Evolutionary conservation across 352 stramenopile genomes (phyloP).

Genomic region (Pythium brassicae): DNA sequence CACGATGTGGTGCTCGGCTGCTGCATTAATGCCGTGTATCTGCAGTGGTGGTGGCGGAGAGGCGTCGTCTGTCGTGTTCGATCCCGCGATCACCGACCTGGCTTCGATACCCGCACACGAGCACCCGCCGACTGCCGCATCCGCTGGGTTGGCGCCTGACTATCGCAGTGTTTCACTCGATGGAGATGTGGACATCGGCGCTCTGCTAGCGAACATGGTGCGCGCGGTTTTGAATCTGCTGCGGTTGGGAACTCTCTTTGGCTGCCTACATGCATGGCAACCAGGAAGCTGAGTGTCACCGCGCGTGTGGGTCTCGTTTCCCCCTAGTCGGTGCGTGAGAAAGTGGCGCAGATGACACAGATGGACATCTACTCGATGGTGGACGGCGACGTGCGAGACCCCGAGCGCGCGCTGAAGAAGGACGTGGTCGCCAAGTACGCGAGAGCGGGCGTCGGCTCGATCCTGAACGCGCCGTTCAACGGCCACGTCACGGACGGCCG

Average conservation of each 20-base stretch:
- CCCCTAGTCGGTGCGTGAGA: slow-evolving; percentile 53
- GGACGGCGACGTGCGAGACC: slow-evolving; percentile 46
- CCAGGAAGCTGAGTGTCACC: too few species aligned
- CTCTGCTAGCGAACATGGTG: slow-evolving; percentile 15
- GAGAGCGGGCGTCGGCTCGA: slow-evolving; percentile 74
- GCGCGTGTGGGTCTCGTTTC: too few species aligned
- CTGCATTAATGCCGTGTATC: too few species aligned
- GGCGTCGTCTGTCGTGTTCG: slow-evolving; percentile 5
- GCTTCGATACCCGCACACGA: background rate
- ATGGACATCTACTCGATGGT: slow-evolving; percentile 87
- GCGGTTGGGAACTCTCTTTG: too few species aligned
- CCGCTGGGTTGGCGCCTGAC: too few species aligned
- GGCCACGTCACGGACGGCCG: slow-evolving; percentile 34
- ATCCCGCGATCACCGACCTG: slow-evolving; percentile 10
- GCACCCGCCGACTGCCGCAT: too few species aligned
- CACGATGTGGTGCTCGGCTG: too few species aligned
- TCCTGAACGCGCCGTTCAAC: slow-evolving; percentile 79
- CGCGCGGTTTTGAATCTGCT: background rate
- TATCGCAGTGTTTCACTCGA: too few species aligned
- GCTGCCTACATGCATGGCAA: too few species aligned
- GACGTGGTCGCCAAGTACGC: slow-evolving; percentile 56
- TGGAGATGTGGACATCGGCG: slow-evolving; percentile 2
- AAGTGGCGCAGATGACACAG: slow-evolving; percentile 88
- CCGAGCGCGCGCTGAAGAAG: slow-evolving; percentile 41
- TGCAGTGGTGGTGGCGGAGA: background rate